Percentiles rank a stretch among this genome's conserved stretches.
Conservation (phyloP, 1,284 basidiomycete genomes). For the Leccinum pachyderme region DNA sequence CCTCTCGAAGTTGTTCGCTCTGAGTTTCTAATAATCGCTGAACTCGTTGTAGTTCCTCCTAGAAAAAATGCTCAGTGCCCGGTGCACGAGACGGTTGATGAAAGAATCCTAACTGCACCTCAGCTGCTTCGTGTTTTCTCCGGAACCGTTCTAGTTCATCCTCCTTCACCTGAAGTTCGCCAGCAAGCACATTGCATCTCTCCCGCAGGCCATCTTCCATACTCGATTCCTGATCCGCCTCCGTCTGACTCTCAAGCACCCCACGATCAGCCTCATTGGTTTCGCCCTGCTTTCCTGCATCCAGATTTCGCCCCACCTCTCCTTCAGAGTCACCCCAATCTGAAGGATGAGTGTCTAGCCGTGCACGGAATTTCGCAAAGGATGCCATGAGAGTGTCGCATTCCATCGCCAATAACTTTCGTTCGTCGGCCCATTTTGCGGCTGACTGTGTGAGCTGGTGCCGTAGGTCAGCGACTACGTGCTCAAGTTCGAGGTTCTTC, state of each 20-base stretch:
- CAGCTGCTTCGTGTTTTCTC: slow-evolving; percentile 15
- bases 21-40: slow-evolving; percentile 17
- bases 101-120: slow-evolving; percentile 18
- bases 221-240: slow-evolving; percentile 13
- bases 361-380: slow-evolving; percentile 32
- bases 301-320: slow-evolving; percentile 27
- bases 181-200: slow-evolving; percentile 16
- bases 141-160: slow-evolving; percentile 20
- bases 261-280: slow-evolving; percentile 12
- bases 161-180: slow-evolving; percentile 23
- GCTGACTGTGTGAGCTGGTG: slow-evolving; percentile 31
- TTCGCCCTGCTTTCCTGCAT: slow-evolving; percentile 15
- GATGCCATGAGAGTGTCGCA: slow-evolving; percentile 32
- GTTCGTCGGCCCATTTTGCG: slow-evolving; percentile 32
- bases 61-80: slow-evolving; percentile 7
- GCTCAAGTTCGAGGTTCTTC: slow-evolving; percentile 31
- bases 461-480: slow-evolving; percentile 28
- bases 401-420: slow-evolving; percentile 21
- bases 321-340: slow-evolving; percentile 27
- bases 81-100: slow-evolving; percentile 2
- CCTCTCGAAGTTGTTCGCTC: slow-evolving; percentile 20
- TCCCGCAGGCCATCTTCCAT: slow-evolving; percentile 10
- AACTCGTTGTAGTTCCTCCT: slow-evolving; percentile 23
- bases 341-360: slow-evolving; percentile 22
- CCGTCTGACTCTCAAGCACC: background rate